A percentile compares a stretch with the other conserved stretches of the same genome.
phyloP scores from a whole-genome alignment of 371 early-diverging fungal species.

The Entomophthora muscae region DNA sequence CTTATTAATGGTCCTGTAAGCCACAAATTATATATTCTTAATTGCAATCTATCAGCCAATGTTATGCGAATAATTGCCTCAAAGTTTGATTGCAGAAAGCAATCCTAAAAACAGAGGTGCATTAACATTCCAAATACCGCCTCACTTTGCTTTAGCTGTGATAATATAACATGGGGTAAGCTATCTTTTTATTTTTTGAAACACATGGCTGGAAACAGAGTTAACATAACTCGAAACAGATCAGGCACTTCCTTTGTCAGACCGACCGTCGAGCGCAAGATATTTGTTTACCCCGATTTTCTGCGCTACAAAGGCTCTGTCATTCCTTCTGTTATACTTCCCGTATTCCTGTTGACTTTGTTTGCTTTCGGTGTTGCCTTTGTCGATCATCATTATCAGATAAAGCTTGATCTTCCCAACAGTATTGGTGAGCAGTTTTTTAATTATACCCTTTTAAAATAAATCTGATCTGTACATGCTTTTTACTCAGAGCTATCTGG shows the following conservation, averaged over 20 bases:
- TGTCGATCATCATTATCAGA: background rate
- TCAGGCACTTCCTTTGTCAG: background rate
- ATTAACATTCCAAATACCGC: no score
- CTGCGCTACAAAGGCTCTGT: slow-evolving; percentile 4
- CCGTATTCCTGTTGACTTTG: background rate
- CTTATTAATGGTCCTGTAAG: no score
- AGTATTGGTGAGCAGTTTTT: slow-evolving; percentile 2
- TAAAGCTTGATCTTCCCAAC: background rate
- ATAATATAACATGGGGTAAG: no score
- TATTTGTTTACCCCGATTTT: slow-evolving; percentile 5
- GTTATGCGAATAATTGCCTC: no score
- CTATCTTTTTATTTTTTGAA: background rate
- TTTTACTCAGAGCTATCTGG: no score
- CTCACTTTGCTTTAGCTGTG: no score
- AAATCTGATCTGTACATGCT: no score
- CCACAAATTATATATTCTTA: no score
- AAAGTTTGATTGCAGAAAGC: no score
- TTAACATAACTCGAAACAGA: background rate
- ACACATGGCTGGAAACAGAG: background rate
- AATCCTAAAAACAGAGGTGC: no score
- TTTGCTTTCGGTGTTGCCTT: background rate
- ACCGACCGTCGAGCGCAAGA: background rate
- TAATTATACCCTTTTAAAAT: no score
- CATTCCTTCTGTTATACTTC: slow-evolving; percentile 1
- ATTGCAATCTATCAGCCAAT: no score